Conservation (phyloP, 768 basidiomycete genomes). For the Suillus luteus region DNA sequence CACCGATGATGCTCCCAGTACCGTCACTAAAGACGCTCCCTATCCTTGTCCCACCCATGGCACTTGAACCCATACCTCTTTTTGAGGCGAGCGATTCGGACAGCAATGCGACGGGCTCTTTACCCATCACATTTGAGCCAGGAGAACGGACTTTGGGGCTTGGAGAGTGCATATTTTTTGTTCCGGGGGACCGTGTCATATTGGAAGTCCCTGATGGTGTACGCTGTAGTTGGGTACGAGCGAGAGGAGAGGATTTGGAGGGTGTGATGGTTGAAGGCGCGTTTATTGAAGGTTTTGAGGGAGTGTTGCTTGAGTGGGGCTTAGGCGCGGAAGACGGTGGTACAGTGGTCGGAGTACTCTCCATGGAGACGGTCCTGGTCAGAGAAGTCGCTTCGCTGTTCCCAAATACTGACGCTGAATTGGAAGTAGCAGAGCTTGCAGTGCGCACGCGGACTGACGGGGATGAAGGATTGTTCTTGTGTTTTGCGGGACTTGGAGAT, state of each 20-base stretch:
- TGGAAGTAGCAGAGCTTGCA: constrained; percentile 2
- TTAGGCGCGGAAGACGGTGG: constrained; percentile 34
- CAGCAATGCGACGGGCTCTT: constrained; percentile 18
- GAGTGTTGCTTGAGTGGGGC: constrained; percentile 40
- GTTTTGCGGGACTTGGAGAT: constrained; percentile 41
- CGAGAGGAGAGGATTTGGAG: constrained; percentile 18
- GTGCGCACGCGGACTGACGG: background rate
- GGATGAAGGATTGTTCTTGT: constrained; percentile 18
- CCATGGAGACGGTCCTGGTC: background rate
- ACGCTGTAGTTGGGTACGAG: constrained; percentile 18
- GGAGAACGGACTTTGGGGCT: constrained; percentile 5
- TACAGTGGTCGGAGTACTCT: constrained; percentile 6
- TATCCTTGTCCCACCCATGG: background rate
- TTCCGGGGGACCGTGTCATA: constrained; percentile 16
- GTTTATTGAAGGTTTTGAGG: constrained; percentile 24
- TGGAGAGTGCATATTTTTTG: constrained; percentile 2
- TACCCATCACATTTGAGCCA: background rate
- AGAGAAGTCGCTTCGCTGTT: background rate
- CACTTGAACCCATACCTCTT: background rate
- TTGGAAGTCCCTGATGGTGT: constrained; percentile 23
- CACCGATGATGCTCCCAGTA: background rate
- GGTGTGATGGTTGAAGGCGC: constrained; percentile 27
- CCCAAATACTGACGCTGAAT: constrained; percentile 5
- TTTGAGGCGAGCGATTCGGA: constrained; percentile 20
- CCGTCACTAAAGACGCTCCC: constrained; percentile 4